Conservation (phyloP, 192 early-diverging fungal genomes). For the Funneliformis geosporum region DNA sequence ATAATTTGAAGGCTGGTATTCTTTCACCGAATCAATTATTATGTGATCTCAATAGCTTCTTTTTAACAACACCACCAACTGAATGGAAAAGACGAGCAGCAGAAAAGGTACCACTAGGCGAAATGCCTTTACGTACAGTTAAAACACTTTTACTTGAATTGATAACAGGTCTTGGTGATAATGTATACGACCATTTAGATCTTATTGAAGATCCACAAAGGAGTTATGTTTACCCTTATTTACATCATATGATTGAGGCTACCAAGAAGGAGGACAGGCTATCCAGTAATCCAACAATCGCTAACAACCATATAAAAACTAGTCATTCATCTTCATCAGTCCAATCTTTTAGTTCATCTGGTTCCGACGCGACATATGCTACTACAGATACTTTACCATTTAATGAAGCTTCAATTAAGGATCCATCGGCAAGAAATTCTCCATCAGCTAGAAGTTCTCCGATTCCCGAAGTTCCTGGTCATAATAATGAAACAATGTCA, state of each 20-base stretch:
- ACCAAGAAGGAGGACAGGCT: constrained; percentile 38
- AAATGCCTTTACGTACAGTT: constrained; percentile 92
- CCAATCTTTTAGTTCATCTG: constrained; percentile 13
- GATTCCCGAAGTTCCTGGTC: constrained; percentile 25
- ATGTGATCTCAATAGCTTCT: constrained; percentile 78
- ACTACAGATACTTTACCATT: neutral
- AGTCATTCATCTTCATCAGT: constrained; percentile 30
- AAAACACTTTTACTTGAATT: constrained; percentile 91
- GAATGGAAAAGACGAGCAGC: constrained; percentile 85
- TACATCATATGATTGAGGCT: constrained; percentile 58
- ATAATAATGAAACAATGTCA: constrained; percentile 30
- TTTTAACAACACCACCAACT: constrained; percentile 72
- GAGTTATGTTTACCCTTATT: constrained; percentile 69
- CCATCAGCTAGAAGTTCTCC: constrained; percentile 15
- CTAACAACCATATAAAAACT: neutral
- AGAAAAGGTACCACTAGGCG: constrained; percentile 76
- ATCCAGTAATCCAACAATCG: constrained; percentile 7
- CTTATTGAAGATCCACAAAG: constrained; percentile 63
- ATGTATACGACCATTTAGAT: constrained; percentile 57
- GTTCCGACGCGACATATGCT: neutral
- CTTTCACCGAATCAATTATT: constrained; percentile 71
- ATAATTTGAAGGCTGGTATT: constrained; percentile 62
- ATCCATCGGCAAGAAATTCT: neutral
- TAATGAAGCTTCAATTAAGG: neutral
- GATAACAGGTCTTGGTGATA: constrained; percentile 63